Percentiles rank a stretch among this genome's conserved stretches.
Conservation (phyloP, 169 alveolate genomes). For the Plasmodium knowlesi region DNA sequence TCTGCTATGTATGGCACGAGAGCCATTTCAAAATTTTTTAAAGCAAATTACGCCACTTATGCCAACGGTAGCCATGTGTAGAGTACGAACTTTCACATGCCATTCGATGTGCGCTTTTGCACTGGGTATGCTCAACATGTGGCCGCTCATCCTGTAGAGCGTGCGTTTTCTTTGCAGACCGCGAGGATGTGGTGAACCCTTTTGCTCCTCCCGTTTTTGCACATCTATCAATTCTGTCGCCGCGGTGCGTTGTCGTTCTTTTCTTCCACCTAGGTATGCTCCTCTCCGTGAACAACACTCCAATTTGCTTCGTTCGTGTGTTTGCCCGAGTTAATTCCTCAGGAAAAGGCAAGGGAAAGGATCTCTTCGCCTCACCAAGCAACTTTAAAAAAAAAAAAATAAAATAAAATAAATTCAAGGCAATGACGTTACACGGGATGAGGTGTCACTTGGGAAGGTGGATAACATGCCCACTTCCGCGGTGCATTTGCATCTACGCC, state of each 20-base stretch:
- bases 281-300: background rate
- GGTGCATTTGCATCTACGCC: background rate
- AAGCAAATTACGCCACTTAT: background rate
- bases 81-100: background rate
- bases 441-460: background rate
- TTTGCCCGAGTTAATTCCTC: background rate
- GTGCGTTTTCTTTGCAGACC: background rate
- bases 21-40: background rate
- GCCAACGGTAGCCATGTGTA: background rate
- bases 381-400: background rate
- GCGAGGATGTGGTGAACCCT: background rate
- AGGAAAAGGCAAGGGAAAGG: background rate
- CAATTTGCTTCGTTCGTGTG: background rate
- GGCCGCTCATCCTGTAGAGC: background rate
- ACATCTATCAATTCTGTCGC: background rate
- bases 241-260: background rate
- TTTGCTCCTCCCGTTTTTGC: background rate
- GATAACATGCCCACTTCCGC: background rate
- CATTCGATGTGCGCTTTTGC: background rate
- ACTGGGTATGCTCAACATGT: background rate
- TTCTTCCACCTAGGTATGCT: background rate
- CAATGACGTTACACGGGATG: background rate
- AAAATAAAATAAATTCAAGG: background rate
- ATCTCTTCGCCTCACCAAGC: background rate
- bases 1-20: background rate